Evolutionary conservation across 768 basidiomycete species (phyloP), one percentile per base, ranked within the genome.

Genomic region (Lactifluus rugatus): DNA sequence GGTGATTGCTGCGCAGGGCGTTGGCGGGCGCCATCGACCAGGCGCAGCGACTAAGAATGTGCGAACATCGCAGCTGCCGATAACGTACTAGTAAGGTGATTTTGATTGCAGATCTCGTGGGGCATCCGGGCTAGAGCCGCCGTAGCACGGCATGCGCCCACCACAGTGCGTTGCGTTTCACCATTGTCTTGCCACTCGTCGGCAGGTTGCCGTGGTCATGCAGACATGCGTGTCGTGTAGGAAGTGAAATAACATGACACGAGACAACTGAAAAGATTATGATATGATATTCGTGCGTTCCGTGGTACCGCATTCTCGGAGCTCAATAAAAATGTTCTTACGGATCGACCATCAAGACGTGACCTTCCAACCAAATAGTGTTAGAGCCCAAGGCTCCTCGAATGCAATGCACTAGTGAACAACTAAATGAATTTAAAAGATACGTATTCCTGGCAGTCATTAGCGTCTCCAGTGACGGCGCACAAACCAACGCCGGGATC

Each of bases 201-300:
- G 48, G 42, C 39, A 42, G 39, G 48, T 49, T 49, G 9, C 48
- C 48, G 55, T 49, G 55, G 55, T 47, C 55, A 41, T 56, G 48
- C 23, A 25, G 21, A 31, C 28, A 41, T 41, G 37, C 39, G 39
- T 34, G 19, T 42, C 39, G n/a, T 21, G 52, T 48, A 14, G 23
- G 32, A 39, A 39, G 31, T 53, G 42, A 54, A 48, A 34, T 34
- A 10, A 34, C 2, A 34, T 48, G 10, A 47, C n/a, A 13, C 19
- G 31, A 48, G 28, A 17, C 21, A 21, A 44, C 21, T 11, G n/a
- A 19, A 5, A 8, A 5, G n/a, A 46, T 31, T 28, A 25, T 21
- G 28, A 58, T 26, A 39, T 31, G 23, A 41, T 28, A 48, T 42
- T 17, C 17, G 14, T 19, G 46, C 47, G 52, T 23, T 48, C n/a